Evolutionary conservation across 1,284 basidiomycete species (phyloP).

Genomic region (Ganoderma meredithae): DNA sequence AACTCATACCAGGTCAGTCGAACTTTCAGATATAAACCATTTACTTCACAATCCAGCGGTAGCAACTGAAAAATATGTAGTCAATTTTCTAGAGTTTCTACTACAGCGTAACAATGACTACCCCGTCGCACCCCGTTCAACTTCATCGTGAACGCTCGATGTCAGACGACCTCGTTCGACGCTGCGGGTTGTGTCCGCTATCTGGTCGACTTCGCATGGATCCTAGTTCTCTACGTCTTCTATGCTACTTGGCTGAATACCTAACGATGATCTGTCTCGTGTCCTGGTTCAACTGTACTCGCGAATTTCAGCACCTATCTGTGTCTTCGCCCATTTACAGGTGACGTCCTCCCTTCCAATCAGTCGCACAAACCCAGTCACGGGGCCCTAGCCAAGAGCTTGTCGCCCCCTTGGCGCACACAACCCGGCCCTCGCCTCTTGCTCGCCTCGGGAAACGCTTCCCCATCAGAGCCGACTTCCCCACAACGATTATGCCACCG

Average conservation of each 20-base stretch:
- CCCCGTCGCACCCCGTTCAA: too few relatives aligned
- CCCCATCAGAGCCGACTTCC: background rate
- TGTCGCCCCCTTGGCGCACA: background rate
- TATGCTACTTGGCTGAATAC: background rate
- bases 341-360: background rate
- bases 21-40: too few relatives aligned
- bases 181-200: background rate
- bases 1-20: too few relatives aligned
- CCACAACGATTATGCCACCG: slow-evolving; percentile 5
- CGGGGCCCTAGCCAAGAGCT: background rate
- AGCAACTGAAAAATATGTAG: too few relatives aligned
- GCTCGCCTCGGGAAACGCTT: background rate
- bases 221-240: background rate
- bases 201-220: too few relatives aligned
- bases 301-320: background rate
- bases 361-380: background rate
- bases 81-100: too few relatives aligned
- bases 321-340: background rate
- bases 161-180: background rate
- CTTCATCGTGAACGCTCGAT: background rate
- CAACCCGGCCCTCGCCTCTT: background rate
- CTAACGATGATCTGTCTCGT: background rate
- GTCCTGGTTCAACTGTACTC: background rate
- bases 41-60: too few relatives aligned
- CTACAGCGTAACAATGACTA: too few relatives aligned